Percentiles rank a stretch among this genome's conserved stretches.
These are phyloP conservation scores for Eutreptiella sp. DNA, from an alignment of 208 protist species.

Conservation along the genomic window DNA sequence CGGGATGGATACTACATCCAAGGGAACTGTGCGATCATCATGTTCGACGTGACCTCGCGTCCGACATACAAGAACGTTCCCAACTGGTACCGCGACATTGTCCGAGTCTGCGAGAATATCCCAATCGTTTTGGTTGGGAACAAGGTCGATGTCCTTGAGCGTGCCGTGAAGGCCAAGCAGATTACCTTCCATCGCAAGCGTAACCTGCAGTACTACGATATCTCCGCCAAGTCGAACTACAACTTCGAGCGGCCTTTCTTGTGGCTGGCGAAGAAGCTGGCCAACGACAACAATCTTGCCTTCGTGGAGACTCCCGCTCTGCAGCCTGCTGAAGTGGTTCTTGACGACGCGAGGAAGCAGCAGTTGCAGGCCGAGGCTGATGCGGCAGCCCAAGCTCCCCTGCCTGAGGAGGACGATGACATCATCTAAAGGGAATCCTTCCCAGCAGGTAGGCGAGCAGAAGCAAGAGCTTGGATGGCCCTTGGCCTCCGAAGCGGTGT, in stretches of 20 bases:
- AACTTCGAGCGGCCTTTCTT: slow-evolving; percentile 99
- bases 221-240: slow-evolving; percentile 99
- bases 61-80: slow-evolving; percentile 99
- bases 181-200: slow-evolving; percentile 99
- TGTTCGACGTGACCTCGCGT: slow-evolving; percentile 99
- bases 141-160: slow-evolving; percentile 99
- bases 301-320: slow-evolving; percentile 80
- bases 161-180: slow-evolving; percentile 98
- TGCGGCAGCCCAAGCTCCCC: slow-evolving; percentile 33
- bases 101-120: slow-evolving; percentile 98
- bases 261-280: slow-evolving; percentile 94
- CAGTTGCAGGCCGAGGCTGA: slow-evolving; percentile 54
- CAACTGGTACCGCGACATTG: slow-evolving; percentile 99
- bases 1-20: slow-evolving; percentile 99
- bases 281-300: slow-evolving; percentile 85
- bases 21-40: slow-evolving; percentile 99
- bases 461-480: too few relatives aligned
- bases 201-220: slow-evolving; percentile 99
- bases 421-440: too few relatives aligned
- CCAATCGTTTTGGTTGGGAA: slow-evolving; percentile 99
- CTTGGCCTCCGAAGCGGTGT: too few relatives aligned
- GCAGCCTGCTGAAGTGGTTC: slow-evolving; percentile 46
- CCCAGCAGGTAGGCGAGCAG: too few relatives aligned
- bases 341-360: slow-evolving; percentile 44
- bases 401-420: slow-evolving; percentile 64